phyloP scores from a whole-genome alignment of 164 flowering plant species.

The Chimonanthus praecox region DNA sequence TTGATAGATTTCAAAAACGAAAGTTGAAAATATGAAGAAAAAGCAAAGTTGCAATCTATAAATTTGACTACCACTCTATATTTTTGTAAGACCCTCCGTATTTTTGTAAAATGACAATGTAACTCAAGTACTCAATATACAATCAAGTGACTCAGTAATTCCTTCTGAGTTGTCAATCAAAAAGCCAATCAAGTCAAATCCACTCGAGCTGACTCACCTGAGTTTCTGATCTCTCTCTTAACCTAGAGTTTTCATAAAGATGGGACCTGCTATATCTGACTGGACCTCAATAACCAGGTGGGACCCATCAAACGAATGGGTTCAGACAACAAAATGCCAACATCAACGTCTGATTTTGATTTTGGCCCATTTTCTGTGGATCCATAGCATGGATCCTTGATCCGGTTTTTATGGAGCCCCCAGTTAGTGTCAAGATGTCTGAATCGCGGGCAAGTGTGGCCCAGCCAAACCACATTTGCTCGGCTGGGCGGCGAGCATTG shows the following conservation, averaged over 20 bases:
- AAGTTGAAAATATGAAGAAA: no score
- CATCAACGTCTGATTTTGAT: not conserved
- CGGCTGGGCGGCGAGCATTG: no score
- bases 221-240: not conserved
- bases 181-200: not conserved
- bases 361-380: no score
- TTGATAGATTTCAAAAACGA: no score
- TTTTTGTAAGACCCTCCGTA: no score
- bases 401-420: no score
- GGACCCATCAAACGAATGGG: not conserved
- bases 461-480: no score
- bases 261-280: not conserved
- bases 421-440: no score
- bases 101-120: no score
- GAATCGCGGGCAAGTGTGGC: no score
- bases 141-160: not conserved
- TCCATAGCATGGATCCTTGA: no score
- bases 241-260: not conserved
- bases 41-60: not conserved
- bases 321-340: not conserved
- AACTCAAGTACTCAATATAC: not conserved
- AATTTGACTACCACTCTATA: no score
- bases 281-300: not conserved
- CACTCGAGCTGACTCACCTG: not conserved
- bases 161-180: not conserved